A percentile compares a stretch with the other conserved stretches of the same genome.
These are phyloP conservation scores for Aspergillus jensenii DNA, from an alignment of 2,329 filamentous ascomycete genomes.

Conservation along the genomic window DNA sequence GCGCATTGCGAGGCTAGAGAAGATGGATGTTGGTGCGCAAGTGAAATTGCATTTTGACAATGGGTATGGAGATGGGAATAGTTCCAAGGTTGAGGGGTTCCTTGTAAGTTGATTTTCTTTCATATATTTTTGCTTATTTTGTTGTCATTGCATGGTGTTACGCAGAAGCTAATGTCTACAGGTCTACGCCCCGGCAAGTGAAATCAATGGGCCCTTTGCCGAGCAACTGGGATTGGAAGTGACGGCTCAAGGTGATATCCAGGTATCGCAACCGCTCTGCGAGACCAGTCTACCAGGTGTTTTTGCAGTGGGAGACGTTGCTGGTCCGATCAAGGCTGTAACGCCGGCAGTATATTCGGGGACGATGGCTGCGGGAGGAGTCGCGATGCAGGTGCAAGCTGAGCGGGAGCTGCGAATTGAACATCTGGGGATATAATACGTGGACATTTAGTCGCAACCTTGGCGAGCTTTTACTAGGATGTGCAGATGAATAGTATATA, in stretches of 20 bases:
- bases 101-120: constrained; percentile 24
- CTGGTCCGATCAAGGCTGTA: constrained; percentile 1
- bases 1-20: not conserved
- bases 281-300: constrained; percentile 9
- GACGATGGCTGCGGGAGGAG: not conserved
- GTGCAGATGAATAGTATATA: not conserved
- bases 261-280: not conserved
- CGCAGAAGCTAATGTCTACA: not conserved
- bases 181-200: not conserved
- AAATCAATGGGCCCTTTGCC: constrained; percentile 5
- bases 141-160: not conserved
- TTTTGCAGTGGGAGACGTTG: constrained; percentile 13
- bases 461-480: not conserved
- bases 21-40: no score
- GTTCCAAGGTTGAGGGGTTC: constrained; percentile 26
- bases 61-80: not conserved
- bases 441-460: not conserved
- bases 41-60: not conserved
- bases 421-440: no score
- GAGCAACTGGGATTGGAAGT: not conserved
- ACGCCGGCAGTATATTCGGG: not conserved
- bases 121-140: constrained; percentile 30
- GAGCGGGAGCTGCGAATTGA: not conserved
- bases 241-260: not conserved
- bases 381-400: not conserved